phyloP scores from a whole-genome alignment of 176 grass and related monocot genomes.

The Zizania latifolia region DNA sequence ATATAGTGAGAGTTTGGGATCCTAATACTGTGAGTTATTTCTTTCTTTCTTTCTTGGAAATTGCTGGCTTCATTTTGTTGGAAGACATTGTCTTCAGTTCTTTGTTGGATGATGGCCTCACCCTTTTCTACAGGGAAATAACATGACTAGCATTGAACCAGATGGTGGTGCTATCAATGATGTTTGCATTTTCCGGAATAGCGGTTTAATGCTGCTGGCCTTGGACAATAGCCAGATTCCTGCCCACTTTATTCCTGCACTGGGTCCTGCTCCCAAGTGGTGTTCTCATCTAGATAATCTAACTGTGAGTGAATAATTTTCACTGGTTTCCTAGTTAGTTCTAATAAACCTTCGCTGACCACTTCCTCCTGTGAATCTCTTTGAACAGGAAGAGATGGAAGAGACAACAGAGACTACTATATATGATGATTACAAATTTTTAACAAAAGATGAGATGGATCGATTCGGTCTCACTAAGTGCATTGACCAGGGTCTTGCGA shows the following conservation, averaged over 20 bases:
- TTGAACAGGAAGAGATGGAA: conserved; percentile 94
- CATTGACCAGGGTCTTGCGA: conserved; percentile 57
- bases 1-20: conserved; percentile 91
- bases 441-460: conserved; percentile 82
- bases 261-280: conserved; percentile 96
- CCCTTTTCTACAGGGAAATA: conserved; percentile 60
- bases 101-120: conserved; percentile 24
- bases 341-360: neutral
- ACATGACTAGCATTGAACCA: conserved; percentile 95
- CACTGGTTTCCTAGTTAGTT: neutral
- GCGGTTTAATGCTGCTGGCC: conserved; percentile 83
- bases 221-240: conserved; percentile 93
- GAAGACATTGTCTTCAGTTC: neutral
- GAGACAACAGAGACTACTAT: conserved; percentile 58
- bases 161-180: conserved; percentile 75
- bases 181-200: conserved; percentile 67
- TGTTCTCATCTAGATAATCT: conserved; percentile 93
- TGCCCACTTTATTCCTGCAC: conserved; percentile 77
- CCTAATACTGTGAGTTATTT: conserved; percentile 78
- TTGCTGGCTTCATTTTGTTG: neutral
- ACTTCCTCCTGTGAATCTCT: neutral
- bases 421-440: conserved; percentile 81
- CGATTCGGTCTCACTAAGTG: conserved; percentile 67
- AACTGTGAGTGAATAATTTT: conserved; percentile 44
- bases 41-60: neutral